Conservation (phyloP, 2,329 filamentous ascomycete genomes). For the Nothomitra cinnamomea region DNA sequence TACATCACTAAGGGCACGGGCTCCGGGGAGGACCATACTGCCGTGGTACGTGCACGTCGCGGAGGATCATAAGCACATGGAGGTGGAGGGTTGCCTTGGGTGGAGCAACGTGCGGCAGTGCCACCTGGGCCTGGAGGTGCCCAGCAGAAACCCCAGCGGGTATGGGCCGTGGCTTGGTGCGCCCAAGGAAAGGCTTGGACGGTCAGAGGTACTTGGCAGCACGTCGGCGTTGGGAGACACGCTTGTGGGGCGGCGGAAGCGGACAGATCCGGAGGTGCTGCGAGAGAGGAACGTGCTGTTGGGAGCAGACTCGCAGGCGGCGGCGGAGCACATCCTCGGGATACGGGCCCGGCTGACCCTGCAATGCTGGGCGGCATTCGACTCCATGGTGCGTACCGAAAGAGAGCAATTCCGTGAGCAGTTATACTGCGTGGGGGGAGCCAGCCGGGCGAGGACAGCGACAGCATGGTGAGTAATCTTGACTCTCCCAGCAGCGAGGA, state of each 20-base stretch:
- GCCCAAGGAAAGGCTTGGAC: not conserved
- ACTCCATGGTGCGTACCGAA: no score
- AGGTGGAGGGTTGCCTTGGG: not conserved
- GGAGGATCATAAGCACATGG: not conserved
- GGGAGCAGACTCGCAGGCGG: not conserved
- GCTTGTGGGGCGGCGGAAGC: not conserved
- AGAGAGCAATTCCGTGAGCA: no score
- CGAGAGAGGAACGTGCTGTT: not conserved
- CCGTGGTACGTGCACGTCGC: slow-evolving; percentile 6
- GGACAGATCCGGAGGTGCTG: not conserved
- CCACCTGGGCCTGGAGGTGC: no score
- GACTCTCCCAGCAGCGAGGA: no score
- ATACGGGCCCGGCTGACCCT: no score
- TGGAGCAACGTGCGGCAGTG: not conserved
- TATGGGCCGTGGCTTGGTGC: not conserved
- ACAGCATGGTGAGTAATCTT: no score
- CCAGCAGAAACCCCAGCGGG: no score
- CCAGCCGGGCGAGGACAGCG: no score
- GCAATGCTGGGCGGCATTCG: no score
- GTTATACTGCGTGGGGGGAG: no score
- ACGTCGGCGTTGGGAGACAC: not conserved
- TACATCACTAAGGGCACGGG: slow-evolving; percentile 7
- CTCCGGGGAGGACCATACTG: not conserved
- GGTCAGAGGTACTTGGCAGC: not conserved
- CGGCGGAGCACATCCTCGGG: no score